Conservation (phyloP, 805 yeast genomes). For the Jamesozyma piceae region DNA sequence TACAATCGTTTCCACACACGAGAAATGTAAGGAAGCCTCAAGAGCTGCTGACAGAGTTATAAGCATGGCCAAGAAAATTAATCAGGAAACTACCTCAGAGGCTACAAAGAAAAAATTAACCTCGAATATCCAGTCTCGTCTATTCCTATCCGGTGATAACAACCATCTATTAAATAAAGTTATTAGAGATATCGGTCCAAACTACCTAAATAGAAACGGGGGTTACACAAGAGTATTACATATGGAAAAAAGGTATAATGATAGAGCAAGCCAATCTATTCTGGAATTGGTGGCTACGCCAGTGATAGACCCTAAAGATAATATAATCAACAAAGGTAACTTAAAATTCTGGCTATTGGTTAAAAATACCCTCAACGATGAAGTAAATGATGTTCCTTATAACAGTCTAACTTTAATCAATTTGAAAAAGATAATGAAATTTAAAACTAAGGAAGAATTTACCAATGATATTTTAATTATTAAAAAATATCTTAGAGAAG, state of each 20-base stretch:
- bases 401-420: conserved; percentile 17
- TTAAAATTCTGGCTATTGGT: conserved; percentile 26
- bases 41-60: conserved; percentile 54
- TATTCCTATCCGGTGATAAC: conserved; percentile 39
- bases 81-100: conserved; percentile 9
- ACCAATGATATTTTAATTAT: conserved; percentile 11
- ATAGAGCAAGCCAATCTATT: conserved; percentile 82
- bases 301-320: conserved; percentile 14
- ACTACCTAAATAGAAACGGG: conserved; percentile 56
- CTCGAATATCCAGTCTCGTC: conserved; percentile 32
- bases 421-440: conserved; percentile 15
- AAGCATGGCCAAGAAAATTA: conserved; percentile 42
- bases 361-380: conserved; percentile 20
- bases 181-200: conserved; percentile 49
- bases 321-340: conserved; percentile 21
- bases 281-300: conserved; percentile 75
- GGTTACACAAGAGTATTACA: conserved; percentile 82
- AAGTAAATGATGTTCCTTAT: conserved; percentile 15
- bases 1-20: conserved; percentile 60
- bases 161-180: conserved; percentile 52
- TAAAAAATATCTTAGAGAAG: conserved; percentile 3
- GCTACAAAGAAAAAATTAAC: conserved; percentile 2
- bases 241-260: conserved; percentile 80
- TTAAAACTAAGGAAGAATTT: conserved; percentile 13
- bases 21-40: conserved; percentile 65